Evolutionary conservation across 1,284 basidiomycete genomes (phyloP).

Genomic region (Mycena citricolor): DNA sequence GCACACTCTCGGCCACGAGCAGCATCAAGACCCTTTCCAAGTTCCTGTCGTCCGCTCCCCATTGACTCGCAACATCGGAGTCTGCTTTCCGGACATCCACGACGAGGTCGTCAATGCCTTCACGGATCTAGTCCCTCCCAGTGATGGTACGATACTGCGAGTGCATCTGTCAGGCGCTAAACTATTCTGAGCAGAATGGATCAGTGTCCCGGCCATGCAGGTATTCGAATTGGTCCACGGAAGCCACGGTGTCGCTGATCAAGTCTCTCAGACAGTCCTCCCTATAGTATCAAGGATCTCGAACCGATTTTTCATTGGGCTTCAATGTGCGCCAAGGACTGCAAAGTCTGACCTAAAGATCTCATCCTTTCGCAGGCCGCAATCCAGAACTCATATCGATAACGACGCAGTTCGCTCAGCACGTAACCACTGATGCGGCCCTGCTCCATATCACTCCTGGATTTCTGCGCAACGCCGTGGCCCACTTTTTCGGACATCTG

Average conservation of each 20-base stretch:
- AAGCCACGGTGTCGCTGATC: constrained; percentile 32
- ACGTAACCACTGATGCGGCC: constrained; percentile 24
- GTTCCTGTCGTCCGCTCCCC: constrained; percentile 30
- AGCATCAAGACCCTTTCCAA: constrained; percentile 32
- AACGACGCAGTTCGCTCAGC: constrained; percentile 31
- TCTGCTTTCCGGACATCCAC: constrained; percentile 31
- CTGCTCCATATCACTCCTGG: constrained; percentile 29
- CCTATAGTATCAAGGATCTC: constrained; percentile 37
- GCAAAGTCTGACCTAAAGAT: constrained; percentile 35
- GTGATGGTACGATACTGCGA: too few relatives aligned
- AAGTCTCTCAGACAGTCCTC: constrained; percentile 36
- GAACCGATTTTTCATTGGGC: constrained; percentile 44
- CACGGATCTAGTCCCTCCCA: constrained; percentile 29
- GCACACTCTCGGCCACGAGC: constrained; percentile 30
- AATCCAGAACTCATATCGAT: constrained; percentile 34
- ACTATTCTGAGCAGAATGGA: too few relatives aligned
- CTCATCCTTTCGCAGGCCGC: constrained; percentile 27
- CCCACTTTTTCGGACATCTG: constrained; percentile 6
- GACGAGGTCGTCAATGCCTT: constrained; percentile 38
- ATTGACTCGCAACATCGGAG: constrained; percentile 35
- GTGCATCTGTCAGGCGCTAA: too few relatives aligned
- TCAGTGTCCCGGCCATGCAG: constrained; percentile 30
- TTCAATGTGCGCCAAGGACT: constrained; percentile 45
- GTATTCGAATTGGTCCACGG: too few relatives aligned
- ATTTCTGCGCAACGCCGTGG: constrained; percentile 25